Evolutionary conservation across 164 flowering plant genomes (phyloP).

Genomic region (Liriodendron chinense): DNA sequence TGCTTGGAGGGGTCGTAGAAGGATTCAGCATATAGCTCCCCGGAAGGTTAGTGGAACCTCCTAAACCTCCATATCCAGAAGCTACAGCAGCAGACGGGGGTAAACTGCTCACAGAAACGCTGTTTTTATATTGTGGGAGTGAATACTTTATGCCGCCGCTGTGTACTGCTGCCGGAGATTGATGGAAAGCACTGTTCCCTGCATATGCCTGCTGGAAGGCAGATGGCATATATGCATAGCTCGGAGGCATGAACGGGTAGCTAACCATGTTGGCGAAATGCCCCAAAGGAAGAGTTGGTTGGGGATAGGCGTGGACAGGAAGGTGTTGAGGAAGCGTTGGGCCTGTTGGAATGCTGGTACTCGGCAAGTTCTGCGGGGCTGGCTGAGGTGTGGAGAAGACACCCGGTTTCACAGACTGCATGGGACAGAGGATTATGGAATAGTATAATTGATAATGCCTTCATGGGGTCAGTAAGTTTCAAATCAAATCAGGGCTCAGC

Average conservation of each 20-base stretch:
- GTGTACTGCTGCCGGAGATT: conserved; percentile 70
- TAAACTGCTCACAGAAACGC: conserved; percentile 67
- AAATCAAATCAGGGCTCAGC: background rate
- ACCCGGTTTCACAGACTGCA: conserved; percentile 61
- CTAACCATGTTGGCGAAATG: conserved; percentile 85
- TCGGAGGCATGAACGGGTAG: conserved; percentile 81
- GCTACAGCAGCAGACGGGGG: conserved; percentile 72
- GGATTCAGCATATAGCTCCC: conserved; percentile 65
- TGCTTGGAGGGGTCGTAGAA: conserved; percentile 54
- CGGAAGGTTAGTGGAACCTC: conserved; percentile 62
- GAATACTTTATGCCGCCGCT: conserved; percentile 32
- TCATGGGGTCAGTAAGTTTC: background rate
- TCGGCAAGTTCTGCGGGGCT: conserved; percentile 54
- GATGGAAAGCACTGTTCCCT: conserved; percentile 81
- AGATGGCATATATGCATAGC: conserved; percentile 79
- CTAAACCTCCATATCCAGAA: conserved; percentile 82
- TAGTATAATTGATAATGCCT: background rate
- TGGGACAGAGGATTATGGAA: background rate
- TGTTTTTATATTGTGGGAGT: conserved; percentile 83
- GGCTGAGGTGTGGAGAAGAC: conserved; percentile 56
- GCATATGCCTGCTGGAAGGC: conserved; percentile 86
- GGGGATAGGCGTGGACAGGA: conserved; percentile 76
- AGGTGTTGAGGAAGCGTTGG: conserved; percentile 81
- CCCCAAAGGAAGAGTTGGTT: conserved; percentile 79
- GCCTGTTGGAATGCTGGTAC: conserved; percentile 57